Conservation (phyloP, 1,284 basidiomycete genomes). For the Pseudozyma thailandica region DNA sequence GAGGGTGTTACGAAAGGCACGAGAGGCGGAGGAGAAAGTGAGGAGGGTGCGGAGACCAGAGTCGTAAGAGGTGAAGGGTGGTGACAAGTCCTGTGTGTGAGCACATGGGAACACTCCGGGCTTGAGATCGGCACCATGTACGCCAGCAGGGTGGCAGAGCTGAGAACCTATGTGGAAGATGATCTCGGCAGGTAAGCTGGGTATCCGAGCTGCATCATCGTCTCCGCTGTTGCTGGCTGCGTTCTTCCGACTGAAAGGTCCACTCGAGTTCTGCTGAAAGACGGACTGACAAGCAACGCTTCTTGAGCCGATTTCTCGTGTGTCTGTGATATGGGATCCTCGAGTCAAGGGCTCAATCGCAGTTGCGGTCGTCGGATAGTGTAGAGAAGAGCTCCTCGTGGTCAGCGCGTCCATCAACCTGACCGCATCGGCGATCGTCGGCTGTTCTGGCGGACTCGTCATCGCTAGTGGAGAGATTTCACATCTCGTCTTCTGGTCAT, state of each 20-base stretch:
- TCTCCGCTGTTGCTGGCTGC: neutral
- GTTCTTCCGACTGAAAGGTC: too few species aligned
- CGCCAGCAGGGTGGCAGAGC: neutral
- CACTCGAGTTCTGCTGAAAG: too few species aligned
- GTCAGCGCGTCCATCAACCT: slow-evolving; percentile 31
- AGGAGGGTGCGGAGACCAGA: slow-evolving; percentile 8
- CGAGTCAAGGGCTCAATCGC: neutral
- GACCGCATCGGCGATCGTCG: slow-evolving; percentile 34
- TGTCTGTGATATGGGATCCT: too few species aligned
- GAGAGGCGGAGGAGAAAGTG: slow-evolving; percentile 10
- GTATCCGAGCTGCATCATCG: neutral
- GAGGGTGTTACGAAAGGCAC: slow-evolving; percentile 15
- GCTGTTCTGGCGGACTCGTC: slow-evolving; percentile 24
- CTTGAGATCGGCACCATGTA: neutral
- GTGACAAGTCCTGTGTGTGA: slow-evolving; percentile 1
- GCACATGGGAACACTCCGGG: slow-evolving; percentile 7
- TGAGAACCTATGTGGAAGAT: slow-evolving; percentile 25
- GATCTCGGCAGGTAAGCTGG: slow-evolving; percentile 23
- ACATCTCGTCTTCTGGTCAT: too few species aligned
- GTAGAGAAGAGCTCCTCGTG: neutral
- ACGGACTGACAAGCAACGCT: too few species aligned
- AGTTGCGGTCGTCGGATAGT: neutral
- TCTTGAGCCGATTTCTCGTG: too few species aligned
- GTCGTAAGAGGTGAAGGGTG: neutral
- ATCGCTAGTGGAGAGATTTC: slow-evolving; percentile 5